Evolutionary conservation across 148 eudicot genomes (phyloP).

Genomic region (Vaccinium darrowii): DNA sequence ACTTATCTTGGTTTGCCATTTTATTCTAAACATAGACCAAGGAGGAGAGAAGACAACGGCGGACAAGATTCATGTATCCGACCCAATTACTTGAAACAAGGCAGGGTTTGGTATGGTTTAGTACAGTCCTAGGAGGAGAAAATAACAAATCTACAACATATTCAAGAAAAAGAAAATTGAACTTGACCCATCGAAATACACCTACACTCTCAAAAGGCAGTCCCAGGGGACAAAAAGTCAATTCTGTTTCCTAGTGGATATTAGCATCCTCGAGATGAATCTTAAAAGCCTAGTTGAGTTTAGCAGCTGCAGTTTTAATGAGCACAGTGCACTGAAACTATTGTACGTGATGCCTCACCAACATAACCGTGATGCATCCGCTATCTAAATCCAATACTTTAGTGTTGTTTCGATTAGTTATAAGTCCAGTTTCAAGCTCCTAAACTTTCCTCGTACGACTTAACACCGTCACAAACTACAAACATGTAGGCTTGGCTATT

Average conservation of each 20-base stretch:
- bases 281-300: not conserved
- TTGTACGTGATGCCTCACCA: not conserved
- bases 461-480: not conserved
- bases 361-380: not conserved
- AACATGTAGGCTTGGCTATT: slow-evolving; percentile 1
- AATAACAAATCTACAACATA: not conserved
- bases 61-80: not conserved
- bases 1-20: not conserved
- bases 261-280: not conserved
- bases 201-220: not conserved
- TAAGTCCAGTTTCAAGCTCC: not conserved
- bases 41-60: not conserved
- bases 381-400: not conserved
- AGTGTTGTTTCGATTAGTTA: no score
- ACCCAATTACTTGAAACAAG: not conserved
- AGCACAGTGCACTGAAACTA: not conserved
- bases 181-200: not conserved
- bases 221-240: not conserved
- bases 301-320: not conserved
- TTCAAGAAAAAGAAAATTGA: not conserved
- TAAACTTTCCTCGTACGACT: not conserved
- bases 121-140: slow-evolving; percentile 4
- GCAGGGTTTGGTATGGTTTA: not conserved
- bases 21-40: not conserved
- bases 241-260: not conserved